Base-by-base conservation (phyloP, 148 eudicot genomes). In the Rhododendron simsii region DNA sequence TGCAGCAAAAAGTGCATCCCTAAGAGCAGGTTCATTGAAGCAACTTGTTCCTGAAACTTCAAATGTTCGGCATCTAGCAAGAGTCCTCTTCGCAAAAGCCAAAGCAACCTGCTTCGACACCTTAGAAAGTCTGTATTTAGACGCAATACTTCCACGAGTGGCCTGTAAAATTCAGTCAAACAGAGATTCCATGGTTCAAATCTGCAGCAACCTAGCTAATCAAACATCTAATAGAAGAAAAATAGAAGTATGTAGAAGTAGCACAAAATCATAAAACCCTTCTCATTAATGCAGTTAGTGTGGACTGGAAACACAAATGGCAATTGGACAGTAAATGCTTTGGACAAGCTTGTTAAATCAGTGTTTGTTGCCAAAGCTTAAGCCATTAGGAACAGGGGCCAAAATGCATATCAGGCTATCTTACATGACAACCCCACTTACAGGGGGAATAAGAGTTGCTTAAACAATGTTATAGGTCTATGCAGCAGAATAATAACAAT, bases 41-140 rank as follows among this genome's bases (percentile, higher is more conserved):
- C 97, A 96, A 91, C 99, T 95, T 53, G 86, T 90, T 63, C 97
- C 93, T 33, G 91, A 86, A 50, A 91, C 91, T 89, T 94, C 97
- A 81, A 91, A 94, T 85, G 86, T 92, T 78, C 87, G 90, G 85
- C 95, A 94, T 86, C 94, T 92, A 59, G 92, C 93, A 89, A 96
- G 90, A 82, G 95, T 93, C 90, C 96, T 95, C 92, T 82, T 94
- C 48, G 90, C 93, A 90, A 94, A 95, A 81, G 94, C 93, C 93
- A 96, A 87, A 81, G 98, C 98, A 86, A 90, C 94, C 81, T 91
- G 99, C 86, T 92, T 95, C 16, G 95, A 87, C 84, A 94, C 95
- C 94, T 92, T 95, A 77, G 90, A 80, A 84, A 90, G 89, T 79
- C 95, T 95, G 65, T 87, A 85, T 90, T 87, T 95, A 84, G 94